Conservation (phyloP, 441 rosid genomes). For the Pelargonium fulgidum region DNA sequence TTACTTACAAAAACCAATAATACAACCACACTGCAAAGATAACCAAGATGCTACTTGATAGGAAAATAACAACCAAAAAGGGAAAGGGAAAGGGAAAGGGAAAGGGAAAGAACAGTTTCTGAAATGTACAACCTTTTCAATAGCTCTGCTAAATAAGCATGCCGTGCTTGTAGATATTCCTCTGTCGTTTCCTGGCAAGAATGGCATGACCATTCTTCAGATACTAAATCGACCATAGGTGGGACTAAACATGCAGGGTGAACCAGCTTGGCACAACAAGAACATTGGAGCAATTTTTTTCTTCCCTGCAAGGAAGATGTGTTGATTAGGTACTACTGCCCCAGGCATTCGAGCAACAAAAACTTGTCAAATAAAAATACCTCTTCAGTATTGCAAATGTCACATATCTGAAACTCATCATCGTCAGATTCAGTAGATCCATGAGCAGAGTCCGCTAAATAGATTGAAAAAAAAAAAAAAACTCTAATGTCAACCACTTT, state of each 20-base stretch:
- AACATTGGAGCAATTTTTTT: constrained; percentile 87
- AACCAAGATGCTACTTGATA: constrained; percentile 14
- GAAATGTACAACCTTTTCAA: constrained; percentile 52
- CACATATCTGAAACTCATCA: constrained; percentile 98
- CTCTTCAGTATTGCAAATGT: constrained; percentile 85
- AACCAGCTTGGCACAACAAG: constrained; percentile 85
- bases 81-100: constrained; percentile 11
- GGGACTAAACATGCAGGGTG: constrained; percentile 88
- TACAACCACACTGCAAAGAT: constrained; percentile 2
- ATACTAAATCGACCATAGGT: constrained; percentile 55
- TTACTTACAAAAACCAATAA: constrained; percentile 16
- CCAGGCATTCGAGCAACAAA: constrained; percentile 16
- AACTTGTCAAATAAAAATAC: constrained; percentile 37
- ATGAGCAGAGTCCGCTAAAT: constrained; percentile 77
- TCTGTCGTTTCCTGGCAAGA: constrained; percentile 97
- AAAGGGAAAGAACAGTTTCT: constrained; percentile 14
- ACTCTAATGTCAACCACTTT: neutral
- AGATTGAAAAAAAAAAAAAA: constrained; percentile 17
- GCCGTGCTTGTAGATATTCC: constrained; percentile 74
- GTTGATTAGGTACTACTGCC: constrained; percentile 18
- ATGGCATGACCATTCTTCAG: constrained; percentile 86
- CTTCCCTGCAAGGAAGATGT: constrained; percentile 58
- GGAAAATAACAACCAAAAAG: constrained; percentile 9
- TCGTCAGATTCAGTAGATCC: constrained; percentile 93
- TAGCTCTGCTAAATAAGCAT: constrained; percentile 56